Base-by-base conservation (phyloP, 2,329 filamentous ascomycete species). In the Venturia carpophila region DNA sequence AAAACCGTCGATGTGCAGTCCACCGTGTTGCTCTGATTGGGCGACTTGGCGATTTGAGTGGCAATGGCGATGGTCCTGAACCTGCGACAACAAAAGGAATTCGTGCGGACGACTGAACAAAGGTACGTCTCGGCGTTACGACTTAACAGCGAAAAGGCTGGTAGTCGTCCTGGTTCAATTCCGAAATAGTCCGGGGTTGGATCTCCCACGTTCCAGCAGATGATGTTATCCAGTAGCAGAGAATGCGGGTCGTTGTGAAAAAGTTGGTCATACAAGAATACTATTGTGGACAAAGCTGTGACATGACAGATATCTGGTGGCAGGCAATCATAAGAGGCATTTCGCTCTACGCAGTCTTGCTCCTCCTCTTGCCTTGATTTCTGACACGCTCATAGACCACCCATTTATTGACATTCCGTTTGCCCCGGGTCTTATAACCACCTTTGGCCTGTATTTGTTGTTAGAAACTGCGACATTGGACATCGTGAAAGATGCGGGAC, bases 371-470 rank as follows among this genome's bases (percentile, higher is more conserved):
- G 77, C 93, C 93, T 78, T 96, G 89, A 80, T 97, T 97, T 72
- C 94, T 87, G 65, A 85, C 84, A 71, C 92, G 86, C 67, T 92
- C 84, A 68, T 88, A 85, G 60, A 97, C 91, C 68, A 99, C 89
- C 80, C 89, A 92, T 75, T 89, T 94, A 82, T 97, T 97, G 78
- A 89, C 79, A 76, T 97, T 97, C 78, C 87, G 84, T 81, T 89
- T 95, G 71, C 86, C 86, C 69, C 93, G 86, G 60, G 93, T 97
- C 84, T 97, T 97, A 85, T 88, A 96, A 68, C 90, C 90, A 75
- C 87, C 86, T 83, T 93, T 93, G 77, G 90, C 84, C 75, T 79
- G 60, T 30, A 13, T 37, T 6, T 6, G 17, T 2, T 4, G n/a
- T 47, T 24, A 56, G 9, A 3, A n/a, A 15, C 24, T 11, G 66